Evolutionary conservation across 495 filamentous ascomycete species (phyloP).

Genomic region (Lasiosphaeria ovina): DNA sequence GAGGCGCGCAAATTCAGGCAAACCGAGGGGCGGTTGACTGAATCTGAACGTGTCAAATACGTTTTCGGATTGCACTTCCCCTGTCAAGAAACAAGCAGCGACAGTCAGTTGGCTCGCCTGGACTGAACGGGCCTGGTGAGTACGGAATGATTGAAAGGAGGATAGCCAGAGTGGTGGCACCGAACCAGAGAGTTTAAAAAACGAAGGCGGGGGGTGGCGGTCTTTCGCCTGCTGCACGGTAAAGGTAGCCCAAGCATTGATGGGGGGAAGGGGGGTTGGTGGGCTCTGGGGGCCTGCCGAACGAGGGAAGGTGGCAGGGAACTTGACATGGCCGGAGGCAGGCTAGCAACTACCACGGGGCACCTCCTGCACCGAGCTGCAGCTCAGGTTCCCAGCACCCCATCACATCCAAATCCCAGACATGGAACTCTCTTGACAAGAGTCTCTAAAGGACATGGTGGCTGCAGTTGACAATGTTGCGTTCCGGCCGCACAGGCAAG

Average conservation of each 20-base stretch:
- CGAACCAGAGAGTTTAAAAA: conserved; percentile 48
- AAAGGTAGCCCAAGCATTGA: conserved; percentile 9
- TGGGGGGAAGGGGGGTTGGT: conserved; percentile 24
- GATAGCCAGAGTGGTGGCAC: conserved; percentile 55
- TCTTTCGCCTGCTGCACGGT: conserved; percentile 18
- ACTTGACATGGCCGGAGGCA: conserved; percentile 13
- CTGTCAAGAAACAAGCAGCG: conserved; percentile 45
- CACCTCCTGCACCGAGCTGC: conserved; percentile 31
- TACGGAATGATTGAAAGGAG: conserved; percentile 61
- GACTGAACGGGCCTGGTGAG: conserved; percentile 58
- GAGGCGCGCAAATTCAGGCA: conserved; percentile 15
- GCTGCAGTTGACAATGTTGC: conserved; percentile 25
- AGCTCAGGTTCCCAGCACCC: conserved; percentile 11
- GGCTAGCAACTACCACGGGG: conserved; percentile 14
- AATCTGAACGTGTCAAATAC: conserved; percentile 37
- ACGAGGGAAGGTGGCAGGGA: conserved; percentile 23
- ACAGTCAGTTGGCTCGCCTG: conserved; percentile 32
- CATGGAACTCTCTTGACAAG: not conserved
- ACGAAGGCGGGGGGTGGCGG: conserved; percentile 48
- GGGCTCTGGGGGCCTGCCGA: conserved; percentile 19
- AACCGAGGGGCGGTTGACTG: conserved; percentile 23
- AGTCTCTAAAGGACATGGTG: conserved; percentile 12
- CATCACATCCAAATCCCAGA: conserved; percentile 7
- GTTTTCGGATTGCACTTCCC: conserved; percentile 42
- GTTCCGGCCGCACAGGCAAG: conserved; percentile 26